Conservation (phyloP, 495 filamentous ascomycete genomes). For the Hapsidospora chrysogenum region DNA sequence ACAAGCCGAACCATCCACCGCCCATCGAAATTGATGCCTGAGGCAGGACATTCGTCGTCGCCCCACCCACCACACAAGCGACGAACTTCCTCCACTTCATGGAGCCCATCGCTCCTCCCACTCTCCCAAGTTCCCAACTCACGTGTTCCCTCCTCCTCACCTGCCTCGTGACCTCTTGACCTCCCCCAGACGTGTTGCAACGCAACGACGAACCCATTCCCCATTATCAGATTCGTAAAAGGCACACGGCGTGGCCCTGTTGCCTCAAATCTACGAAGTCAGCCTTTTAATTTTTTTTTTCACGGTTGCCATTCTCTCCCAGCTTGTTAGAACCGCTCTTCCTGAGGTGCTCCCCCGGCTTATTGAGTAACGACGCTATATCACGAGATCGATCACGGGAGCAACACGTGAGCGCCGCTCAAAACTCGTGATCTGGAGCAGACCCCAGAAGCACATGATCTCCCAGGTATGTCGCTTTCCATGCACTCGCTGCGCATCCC, state of each 20-base stretch:
- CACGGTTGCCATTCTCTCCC: background rate
- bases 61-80: too few species aligned
- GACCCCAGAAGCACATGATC: conserved; percentile 5
- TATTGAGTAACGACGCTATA: conserved; percentile 1
- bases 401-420: conserved; percentile 4
- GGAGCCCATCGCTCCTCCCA: too few species aligned
- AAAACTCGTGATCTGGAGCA: conserved; percentile 6
- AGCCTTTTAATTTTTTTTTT: background rate
- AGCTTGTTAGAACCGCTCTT: too few species aligned
- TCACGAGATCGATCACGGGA: conserved; percentile 4
- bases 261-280: background rate
- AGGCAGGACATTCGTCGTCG: too few species aligned
- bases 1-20: too few species aligned
- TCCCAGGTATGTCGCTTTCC: conserved; percentile 1
- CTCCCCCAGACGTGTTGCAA: background rate
- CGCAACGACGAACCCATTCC: background rate
- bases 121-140: too few species aligned
- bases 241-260: background rate
- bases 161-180: background rate
- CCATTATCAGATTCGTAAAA: background rate
- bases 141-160: background rate
- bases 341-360: too few species aligned
- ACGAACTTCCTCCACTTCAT: too few species aligned
- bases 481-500: background rate
- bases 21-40: too few species aligned